Evolutionary conservation across 352 stramenopile genomes (phyloP).

Genomic region (Phytophthora cactorum): DNA sequence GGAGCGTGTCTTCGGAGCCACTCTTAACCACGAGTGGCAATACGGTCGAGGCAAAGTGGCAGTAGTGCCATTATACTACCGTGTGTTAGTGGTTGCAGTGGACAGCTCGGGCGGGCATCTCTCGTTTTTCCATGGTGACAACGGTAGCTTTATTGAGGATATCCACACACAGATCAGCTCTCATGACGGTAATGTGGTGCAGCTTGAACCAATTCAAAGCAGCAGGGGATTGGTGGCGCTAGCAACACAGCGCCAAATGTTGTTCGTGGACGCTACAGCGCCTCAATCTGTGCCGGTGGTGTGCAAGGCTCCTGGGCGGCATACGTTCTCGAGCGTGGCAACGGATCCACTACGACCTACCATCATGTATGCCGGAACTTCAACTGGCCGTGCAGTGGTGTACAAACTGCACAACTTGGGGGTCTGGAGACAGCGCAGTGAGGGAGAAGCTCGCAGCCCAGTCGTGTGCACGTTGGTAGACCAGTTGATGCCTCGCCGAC

Average conservation of each 20-base stretch:
- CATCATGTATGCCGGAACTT: constrained; percentile 33
- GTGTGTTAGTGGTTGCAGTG: constrained; percentile 26
- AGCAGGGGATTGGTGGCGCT: constrained; percentile 34
- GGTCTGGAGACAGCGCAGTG: constrained; percentile 17
- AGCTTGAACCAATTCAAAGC: constrained; percentile 27
- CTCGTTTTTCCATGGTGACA: constrained; percentile 35
- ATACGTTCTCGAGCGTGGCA: constrained; percentile 31
- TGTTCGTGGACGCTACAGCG: constrained; percentile 26
- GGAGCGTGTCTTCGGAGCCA: constrained; percentile 31
- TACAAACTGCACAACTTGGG: constrained; percentile 38
- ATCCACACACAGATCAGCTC: constrained; percentile 4
- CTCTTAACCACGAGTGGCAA: constrained; percentile 2
- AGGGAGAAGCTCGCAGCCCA: constrained; percentile 2
- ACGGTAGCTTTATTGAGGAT: constrained; percentile 25
- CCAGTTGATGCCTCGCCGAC: constrained; percentile 25
- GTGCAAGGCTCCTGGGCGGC: constrained; percentile 24
- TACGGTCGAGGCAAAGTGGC: constrained; percentile 27
- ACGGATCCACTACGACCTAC: constrained; percentile 25
- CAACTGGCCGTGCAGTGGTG: constrained; percentile 30
- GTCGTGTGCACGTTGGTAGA: constrained; percentile 31
- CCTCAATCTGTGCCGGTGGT: constrained; percentile 13
- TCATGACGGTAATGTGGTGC: constrained; percentile 8
- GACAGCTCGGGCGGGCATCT: constrained; percentile 22
- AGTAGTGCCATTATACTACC: constrained; percentile 22
- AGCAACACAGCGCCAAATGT: constrained; percentile 20